phyloP scores from a whole-genome alignment of 2,329 filamentous ascomycete species.

The Gremmenia infestans region DNA sequence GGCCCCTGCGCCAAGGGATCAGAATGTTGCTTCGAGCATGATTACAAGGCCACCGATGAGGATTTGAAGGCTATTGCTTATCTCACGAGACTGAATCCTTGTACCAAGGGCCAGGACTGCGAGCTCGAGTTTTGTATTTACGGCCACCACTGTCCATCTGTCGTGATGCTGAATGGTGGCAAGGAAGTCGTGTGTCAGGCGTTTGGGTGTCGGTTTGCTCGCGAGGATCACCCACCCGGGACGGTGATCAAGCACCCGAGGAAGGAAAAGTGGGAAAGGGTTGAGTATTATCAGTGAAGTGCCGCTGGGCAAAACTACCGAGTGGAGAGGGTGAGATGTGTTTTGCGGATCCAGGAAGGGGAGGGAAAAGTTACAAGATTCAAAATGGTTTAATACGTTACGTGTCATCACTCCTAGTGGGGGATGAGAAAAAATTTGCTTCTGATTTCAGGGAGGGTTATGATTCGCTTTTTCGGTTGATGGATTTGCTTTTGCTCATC shows the following conservation, averaged over 20 bases:
- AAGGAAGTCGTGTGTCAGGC: conserved; percentile 46
- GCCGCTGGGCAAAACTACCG: too few relatives aligned
- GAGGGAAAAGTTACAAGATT: too few relatives aligned
- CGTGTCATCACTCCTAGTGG: too few relatives aligned
- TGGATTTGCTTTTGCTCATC: too few relatives aligned
- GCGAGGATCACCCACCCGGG: conserved; percentile 51
- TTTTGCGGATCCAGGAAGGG: too few relatives aligned
- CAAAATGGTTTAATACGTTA: too few relatives aligned
- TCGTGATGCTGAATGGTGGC: conserved; percentile 13
- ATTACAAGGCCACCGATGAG: conserved; percentile 47
- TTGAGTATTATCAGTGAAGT: too few relatives aligned
- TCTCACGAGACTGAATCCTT: conserved; percentile 53
- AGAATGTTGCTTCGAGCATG: conserved; percentile 54
- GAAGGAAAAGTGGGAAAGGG: conserved; percentile 24
- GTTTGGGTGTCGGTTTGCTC: conserved; percentile 50
- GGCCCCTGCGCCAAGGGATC: conserved; percentile 51
- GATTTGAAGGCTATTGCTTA: conserved; percentile 53
- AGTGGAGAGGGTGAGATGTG: too few relatives aligned
- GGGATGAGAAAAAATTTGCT: too few relatives aligned
- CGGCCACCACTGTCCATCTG: conserved; percentile 46
- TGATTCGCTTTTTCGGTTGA: too few relatives aligned
- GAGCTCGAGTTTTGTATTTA: conserved; percentile 55
- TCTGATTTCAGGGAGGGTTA: too few relatives aligned
- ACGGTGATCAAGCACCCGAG: conserved; percentile 35
- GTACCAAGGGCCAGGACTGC: conserved; percentile 53